Evolutionary conservation across 495 filamentous ascomycete genomes (phyloP).

Genomic region (Penicillium alfredii): DNA sequence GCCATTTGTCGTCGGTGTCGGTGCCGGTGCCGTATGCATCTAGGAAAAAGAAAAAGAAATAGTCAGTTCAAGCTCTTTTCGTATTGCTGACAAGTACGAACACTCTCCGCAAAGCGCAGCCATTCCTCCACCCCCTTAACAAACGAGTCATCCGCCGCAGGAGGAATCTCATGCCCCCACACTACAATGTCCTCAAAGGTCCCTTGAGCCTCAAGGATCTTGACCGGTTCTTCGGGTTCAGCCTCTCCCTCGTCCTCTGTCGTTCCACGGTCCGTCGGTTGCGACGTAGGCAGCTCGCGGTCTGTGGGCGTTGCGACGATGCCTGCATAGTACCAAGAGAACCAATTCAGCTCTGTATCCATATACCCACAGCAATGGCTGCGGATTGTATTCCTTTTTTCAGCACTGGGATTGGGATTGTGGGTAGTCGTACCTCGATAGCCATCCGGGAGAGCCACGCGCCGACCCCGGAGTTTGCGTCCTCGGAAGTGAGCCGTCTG

Average conservation of each 20-base stretch:
- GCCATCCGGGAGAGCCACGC: conserved; percentile 62
- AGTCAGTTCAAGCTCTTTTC: too few relatives aligned
- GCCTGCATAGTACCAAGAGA: conserved; percentile 19
- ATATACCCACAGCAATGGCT: not conserved
- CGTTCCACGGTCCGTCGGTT: conserved; percentile 32
- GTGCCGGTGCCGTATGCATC: conserved; percentile 29
- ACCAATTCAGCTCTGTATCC: not conserved
- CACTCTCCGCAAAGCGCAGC: conserved; percentile 64
- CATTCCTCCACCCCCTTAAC: conserved; percentile 74
- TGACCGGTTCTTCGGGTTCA: conserved; percentile 44
- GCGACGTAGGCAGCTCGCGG: conserved; percentile 17
- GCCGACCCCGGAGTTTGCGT: conserved; percentile 66
- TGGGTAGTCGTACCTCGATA: conserved; percentile 56
- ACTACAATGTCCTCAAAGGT: conserved; percentile 74
- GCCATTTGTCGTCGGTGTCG: not conserved
- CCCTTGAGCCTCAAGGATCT: conserved; percentile 55
- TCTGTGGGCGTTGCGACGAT: conserved; percentile 38
- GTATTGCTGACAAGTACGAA: too few relatives aligned
- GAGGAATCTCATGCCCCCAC: conserved; percentile 75
- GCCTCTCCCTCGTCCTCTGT: conserved; percentile 37
- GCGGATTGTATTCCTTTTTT: not conserved
- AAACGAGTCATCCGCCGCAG: conserved; percentile 64
- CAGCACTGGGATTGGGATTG: not conserved
- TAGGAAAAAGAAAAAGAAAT: conserved; percentile 7
- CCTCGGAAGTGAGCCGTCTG: conserved; percentile 74